These are phyloP conservation scores for Hymenochaete sp. DNA, from an alignment of 1,284 basidiomycete genomes.

Conservation along the genomic window DNA sequence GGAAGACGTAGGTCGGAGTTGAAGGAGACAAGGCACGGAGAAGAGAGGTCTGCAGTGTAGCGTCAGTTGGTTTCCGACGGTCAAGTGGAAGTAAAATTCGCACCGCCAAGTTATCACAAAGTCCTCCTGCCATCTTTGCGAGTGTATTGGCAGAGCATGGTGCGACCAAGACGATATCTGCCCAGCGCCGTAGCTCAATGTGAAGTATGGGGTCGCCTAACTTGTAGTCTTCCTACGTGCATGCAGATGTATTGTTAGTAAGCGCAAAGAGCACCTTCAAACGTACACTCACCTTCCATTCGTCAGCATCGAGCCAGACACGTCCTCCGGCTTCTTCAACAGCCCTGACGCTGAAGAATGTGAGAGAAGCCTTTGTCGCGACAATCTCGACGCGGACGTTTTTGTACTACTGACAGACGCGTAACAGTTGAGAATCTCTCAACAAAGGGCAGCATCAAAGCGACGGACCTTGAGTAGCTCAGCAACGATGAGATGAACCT, in stretches of 20 bases:
- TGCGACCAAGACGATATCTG: conserved; percentile 88
- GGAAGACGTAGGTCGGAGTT: conserved; percentile 84
- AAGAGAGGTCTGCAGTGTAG: conserved; percentile 69
- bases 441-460: background rate
- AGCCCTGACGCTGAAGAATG: conserved; percentile 61
- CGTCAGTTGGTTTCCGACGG: conserved; percentile 3
- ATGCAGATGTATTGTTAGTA: background rate
- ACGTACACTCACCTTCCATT: conserved; percentile 66
- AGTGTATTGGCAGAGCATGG: conserved; percentile 95
- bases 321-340: conserved; percentile 46
- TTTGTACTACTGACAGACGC: conserved; percentile 39
- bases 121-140: conserved; percentile 82
- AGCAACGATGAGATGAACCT: conserved; percentile 81
- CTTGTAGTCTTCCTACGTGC: conserved; percentile 42
- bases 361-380: conserved; percentile 68
- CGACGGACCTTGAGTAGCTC: conserved; percentile 61
- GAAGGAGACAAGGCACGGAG: conserved; percentile 77
- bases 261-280: background rate
- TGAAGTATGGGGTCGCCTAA: conserved; percentile 92
- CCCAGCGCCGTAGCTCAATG: conserved; percentile 94
- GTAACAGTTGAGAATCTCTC: background rate
- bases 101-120: conserved; percentile 88
- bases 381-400: conserved; percentile 80
- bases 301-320: conserved; percentile 88
- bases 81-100: conserved; percentile 22